These are phyloP conservation scores for Durio zibethinus DNA, from an alignment of 345 rosid species.

Conservation along the genomic window DNA sequence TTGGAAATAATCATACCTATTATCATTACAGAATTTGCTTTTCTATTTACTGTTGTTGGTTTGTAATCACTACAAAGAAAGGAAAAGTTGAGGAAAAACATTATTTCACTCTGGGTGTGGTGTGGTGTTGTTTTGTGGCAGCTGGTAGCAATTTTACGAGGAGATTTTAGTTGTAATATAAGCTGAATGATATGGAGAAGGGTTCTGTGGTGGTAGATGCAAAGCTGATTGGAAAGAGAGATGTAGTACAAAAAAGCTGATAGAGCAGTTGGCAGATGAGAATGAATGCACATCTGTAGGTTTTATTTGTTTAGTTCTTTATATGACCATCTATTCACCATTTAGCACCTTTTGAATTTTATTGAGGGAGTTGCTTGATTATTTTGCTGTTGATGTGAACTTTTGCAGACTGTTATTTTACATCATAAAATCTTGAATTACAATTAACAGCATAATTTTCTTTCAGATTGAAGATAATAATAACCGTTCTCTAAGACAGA, in stretches of 20 bases:
- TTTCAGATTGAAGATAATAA: slow-evolving; percentile 67
- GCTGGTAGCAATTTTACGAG: neutral
- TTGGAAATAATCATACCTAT: neutral
- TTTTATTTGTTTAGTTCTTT: neutral
- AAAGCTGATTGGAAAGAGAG: neutral
- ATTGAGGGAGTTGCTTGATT: neutral
- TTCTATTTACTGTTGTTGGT: neutral
- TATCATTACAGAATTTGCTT: neutral
- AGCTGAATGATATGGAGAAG: neutral
- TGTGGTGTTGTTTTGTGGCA: neutral
- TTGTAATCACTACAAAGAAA: neutral
- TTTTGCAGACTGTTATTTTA: neutral
- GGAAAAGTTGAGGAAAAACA: neutral
- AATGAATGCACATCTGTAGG: neutral
- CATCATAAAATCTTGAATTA: neutral
- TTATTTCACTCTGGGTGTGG: neutral
- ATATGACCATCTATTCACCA: neutral
- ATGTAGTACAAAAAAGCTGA: neutral
- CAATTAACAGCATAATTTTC: slow-evolving; percentile 13
- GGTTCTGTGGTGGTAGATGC: neutral
- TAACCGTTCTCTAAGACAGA: slow-evolving; percentile 49
- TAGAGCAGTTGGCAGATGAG: neutral
- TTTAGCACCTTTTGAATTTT: neutral
- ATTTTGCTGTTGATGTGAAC: neutral
- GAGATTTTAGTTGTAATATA: neutral